A percentile compares a stretch with the other conserved stretches of the same genome.
These are phyloP conservation scores for Flaveria ramosissima DNA, from an alignment of 129 eudicot species.

Conservation along the genomic window DNA sequence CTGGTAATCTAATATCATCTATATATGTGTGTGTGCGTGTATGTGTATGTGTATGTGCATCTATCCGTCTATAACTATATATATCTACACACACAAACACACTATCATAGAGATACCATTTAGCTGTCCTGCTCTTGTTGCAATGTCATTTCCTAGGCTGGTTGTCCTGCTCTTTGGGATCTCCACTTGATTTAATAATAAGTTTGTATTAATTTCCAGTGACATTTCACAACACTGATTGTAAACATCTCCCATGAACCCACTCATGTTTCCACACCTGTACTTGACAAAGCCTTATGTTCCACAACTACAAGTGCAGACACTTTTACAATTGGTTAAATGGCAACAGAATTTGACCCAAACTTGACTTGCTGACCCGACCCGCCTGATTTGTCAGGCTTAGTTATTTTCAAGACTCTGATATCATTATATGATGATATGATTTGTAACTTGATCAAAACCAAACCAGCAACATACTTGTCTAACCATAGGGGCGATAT, in stretches of 20 bases:
- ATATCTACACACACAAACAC: no score
- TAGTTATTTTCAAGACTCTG: not conserved
- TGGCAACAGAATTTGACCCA: not conserved
- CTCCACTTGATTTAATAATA: not conserved
- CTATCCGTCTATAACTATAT: no score
- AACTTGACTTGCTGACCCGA: not conserved
- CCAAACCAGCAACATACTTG: not conserved
- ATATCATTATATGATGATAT: no score
- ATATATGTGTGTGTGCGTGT: not conserved
- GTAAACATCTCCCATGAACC: conserved; percentile 5
- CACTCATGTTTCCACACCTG: not conserved
- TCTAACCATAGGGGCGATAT: no score
- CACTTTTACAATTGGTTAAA: not conserved
- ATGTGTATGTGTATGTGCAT: not conserved
- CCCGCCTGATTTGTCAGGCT: not conserved
- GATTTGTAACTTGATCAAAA: not conserved
- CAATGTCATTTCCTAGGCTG: conserved; percentile 30
- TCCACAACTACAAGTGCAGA: no score
- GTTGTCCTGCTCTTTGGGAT: conserved; percentile 19
- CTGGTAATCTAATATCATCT: not conserved
- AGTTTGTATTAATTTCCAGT: not conserved
- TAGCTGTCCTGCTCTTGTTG: conserved; percentile 22
- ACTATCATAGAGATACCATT: not conserved
- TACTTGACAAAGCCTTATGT: no score
- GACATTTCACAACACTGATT: not conserved